A percentile compares a stretch with the other conserved stretches of the same genome.
These are phyloP conservation scores for Scedosporium apiospermum DNA, from an alignment of 2,329 filamentous ascomycete genomes.

Conservation along the genomic window DNA sequence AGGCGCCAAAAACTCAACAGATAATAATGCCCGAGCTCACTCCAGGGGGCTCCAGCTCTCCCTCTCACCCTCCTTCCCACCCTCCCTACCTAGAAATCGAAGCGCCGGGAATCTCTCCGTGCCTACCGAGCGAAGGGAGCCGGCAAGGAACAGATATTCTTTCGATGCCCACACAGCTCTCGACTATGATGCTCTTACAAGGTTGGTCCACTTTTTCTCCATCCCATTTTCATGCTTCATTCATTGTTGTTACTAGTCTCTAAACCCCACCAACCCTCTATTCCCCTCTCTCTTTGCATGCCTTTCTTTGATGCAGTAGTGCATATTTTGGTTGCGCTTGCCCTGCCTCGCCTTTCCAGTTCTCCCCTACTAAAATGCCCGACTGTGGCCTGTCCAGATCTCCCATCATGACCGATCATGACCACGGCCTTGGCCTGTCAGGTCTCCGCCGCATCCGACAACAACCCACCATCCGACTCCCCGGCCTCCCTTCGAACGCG, in stretches of 20 bases:
- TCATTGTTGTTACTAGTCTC: not conserved
- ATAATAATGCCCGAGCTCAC: conserved; percentile 15
- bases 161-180: conserved; percentile 49
- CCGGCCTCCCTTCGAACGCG: conserved; percentile 56
- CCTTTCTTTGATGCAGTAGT: too few relatives aligned
- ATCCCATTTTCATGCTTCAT: not conserved
- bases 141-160: conserved; percentile 60
- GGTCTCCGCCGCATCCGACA: conserved; percentile 92
- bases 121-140: conserved; percentile 41
- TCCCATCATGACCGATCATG: conserved; percentile 74
- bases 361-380: not conserved
- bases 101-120: conserved; percentile 54
- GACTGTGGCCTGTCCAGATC: conserved; percentile 43
- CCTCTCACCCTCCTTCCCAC: conserved; percentile 37
- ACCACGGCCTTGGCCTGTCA: conserved; percentile 75
- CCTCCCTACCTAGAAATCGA: conserved; percentile 53
- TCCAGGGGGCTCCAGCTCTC: conserved; percentile 34
- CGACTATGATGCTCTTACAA: conserved; percentile 64
- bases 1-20: conserved; percentile 7
- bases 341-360: not conserved
- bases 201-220: conserved; percentile 36
- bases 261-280: not conserved
- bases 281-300: not conserved
- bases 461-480: conserved; percentile 57
- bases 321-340: not conserved